Percentiles rank a stretch among this genome's conserved stretches.
These are phyloP conservation scores for Paraglomus brasilianum DNA, from an alignment of 192 early-diverging fungal species.

Conservation along the genomic window DNA sequence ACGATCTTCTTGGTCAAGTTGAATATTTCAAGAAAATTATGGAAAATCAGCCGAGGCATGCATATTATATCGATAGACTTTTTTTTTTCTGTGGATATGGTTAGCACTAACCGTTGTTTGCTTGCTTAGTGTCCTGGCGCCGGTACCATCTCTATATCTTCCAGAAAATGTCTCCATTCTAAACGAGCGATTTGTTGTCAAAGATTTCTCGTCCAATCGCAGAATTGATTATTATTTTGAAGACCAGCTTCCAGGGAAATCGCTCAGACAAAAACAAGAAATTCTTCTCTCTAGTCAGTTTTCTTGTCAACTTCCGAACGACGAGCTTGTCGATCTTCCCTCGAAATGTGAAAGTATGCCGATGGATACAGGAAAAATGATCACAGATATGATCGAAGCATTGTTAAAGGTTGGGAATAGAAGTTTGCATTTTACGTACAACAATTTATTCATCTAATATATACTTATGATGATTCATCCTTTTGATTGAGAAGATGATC, in stretches of 20 bases:
- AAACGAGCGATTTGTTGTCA: constrained; percentile 7
- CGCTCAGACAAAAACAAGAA: constrained; percentile 22
- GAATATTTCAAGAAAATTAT: constrained; percentile 27
- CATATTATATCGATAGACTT: background rate
- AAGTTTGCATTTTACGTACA: background rate
- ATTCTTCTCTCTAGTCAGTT: constrained; percentile 16
- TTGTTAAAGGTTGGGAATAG: constrained; percentile 26
- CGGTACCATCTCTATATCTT: constrained; percentile 7
- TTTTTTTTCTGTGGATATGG: background rate
- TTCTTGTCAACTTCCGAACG: constrained; percentile 19
- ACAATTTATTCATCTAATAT: background rate
- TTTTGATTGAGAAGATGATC: constrained; percentile 29
- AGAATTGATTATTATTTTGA: constrained; percentile 23
- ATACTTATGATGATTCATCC: background rate
- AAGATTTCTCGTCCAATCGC: background rate
- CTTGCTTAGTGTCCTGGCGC: background rate
- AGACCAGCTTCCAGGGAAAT: constrained; percentile 25
- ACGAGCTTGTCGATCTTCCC: constrained; percentile 16
- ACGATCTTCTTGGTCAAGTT: constrained; percentile 24
- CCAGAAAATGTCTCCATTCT: constrained; percentile 18
- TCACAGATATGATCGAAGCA: constrained; percentile 26
- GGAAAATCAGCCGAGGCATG: constrained; percentile 13
- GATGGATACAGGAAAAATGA: constrained; percentile 3
- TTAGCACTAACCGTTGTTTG: too few relatives aligned
- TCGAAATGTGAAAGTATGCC: background rate